Evolutionary conservation across 345 rosid genomes (phyloP).

Genomic region (Pistacia vera): DNA sequence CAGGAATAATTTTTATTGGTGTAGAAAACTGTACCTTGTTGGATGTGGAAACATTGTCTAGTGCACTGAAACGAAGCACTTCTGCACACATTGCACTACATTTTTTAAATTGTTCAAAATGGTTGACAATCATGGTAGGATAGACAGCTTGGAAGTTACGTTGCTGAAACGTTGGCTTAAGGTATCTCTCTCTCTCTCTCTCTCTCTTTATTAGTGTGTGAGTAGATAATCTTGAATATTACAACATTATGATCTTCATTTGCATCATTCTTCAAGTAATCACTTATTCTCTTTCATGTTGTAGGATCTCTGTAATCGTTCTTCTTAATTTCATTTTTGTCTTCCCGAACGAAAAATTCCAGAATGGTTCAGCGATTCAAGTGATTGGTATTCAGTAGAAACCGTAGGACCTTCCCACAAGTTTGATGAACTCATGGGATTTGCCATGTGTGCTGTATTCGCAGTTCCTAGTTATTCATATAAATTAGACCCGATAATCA

Average conservation of each 20-base stretch:
- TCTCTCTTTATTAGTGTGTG: background rate
- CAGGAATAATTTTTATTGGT: background rate
- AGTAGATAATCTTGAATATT: background rate
- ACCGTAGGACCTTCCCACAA: background rate
- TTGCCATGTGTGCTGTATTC: conserved; percentile 10
- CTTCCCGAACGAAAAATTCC: conserved; percentile 16
- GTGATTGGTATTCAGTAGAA: background rate
- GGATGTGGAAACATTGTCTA: background rate
- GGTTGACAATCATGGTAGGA: background rate
- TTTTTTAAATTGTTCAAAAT: conserved; percentile 7
- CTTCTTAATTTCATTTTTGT: background rate
- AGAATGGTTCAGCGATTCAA: conserved; percentile 16
- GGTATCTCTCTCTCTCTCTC: background rate
- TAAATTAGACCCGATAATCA: too few relatives aligned
- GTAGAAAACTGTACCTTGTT: conserved; percentile 5
- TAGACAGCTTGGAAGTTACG: background rate
- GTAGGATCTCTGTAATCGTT: background rate
- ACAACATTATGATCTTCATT: background rate
- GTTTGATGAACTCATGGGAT: conserved; percentile 5
- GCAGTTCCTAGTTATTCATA: background rate
- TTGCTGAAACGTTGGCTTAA: background rate
- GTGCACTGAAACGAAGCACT: background rate
- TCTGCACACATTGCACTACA: background rate
- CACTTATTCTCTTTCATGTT: background rate
- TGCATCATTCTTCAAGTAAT: background rate